These are phyloP conservation scores for Pogostemon cablin DNA, from an alignment of 257 asterid species.

Conservation along the genomic window DNA sequence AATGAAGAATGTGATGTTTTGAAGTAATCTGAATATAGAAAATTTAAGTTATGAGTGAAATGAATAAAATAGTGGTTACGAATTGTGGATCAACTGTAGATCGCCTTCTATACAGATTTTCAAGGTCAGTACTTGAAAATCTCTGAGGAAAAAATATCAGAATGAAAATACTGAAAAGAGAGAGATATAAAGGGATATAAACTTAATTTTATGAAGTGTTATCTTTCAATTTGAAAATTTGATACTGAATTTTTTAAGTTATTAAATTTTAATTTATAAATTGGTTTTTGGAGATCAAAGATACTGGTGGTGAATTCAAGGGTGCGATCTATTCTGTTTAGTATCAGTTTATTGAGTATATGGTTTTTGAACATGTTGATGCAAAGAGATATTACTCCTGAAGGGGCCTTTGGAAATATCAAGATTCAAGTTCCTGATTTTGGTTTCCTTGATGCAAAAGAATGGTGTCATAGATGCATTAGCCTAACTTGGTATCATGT, in stretches of 20 bases:
- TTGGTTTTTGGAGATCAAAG: background rate
- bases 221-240: background rate
- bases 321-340: background rate
- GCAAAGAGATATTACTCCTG: background rate
- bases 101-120: conserved; percentile 13
- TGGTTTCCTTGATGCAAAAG: background rate
- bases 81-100: conserved; percentile 8
- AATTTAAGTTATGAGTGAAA: background rate
- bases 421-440: conserved; percentile 9
- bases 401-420: background rate
- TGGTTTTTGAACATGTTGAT: conserved; percentile 1
- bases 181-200: background rate
- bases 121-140: background rate
- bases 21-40: background rate
- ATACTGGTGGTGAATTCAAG: background rate
- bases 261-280: background rate
- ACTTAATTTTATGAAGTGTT: conserved; percentile 7
- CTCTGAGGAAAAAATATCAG: background rate
- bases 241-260: too few species aligned
- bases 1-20: background rate
- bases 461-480: background rate
- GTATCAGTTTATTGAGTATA: background rate
- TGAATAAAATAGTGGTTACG: background rate
- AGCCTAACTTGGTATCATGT: background rate
- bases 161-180: background rate